phyloP scores from a whole-genome alignment of 257 asterid genomes.

The Plantago elongata region DNA sequence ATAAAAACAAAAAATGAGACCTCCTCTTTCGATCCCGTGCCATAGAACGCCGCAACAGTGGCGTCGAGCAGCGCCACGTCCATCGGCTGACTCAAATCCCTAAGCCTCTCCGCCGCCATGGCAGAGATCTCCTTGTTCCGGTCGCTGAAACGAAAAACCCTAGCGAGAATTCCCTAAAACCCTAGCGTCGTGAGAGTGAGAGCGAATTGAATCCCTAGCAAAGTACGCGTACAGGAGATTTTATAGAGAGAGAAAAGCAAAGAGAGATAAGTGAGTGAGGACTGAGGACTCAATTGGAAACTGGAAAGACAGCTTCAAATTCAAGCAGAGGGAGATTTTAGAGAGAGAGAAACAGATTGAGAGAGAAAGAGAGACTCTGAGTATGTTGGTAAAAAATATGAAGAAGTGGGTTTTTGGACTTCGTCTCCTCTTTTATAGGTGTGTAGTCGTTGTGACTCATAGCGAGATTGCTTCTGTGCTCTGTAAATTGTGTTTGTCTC shows the following conservation, averaged over 20 bases:
- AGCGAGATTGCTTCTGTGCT: too few relatives aligned
- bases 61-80: conserved; percentile 88
- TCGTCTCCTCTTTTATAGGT: too few relatives aligned
- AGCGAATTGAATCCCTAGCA: conserved; percentile 4
- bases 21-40: conserved; percentile 99
- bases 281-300: conserved; percentile 17
- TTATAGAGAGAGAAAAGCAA: conserved; percentile 6
- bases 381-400: too few relatives aligned
- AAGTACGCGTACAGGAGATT: not conserved
- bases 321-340: conserved; percentile 40
- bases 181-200: too few relatives aligned
- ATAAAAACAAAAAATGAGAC: conserved; percentile 26
- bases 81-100: conserved; percentile 88
- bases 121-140: conserved; percentile 18
- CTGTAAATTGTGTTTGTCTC: too few relatives aligned
- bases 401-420: too few relatives aligned
- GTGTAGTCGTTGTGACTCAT: too few relatives aligned
- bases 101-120: conserved; percentile 83
- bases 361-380: conserved; percentile 23
- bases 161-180: conserved; percentile 17
- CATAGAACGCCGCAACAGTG: conserved; percentile 87
- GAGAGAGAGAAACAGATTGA: conserved; percentile 31
- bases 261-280: conserved; percentile 1
- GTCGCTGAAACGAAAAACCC: conserved; percentile 30
- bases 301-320: conserved; percentile 48